Percentiles rank a stretch among this genome's conserved stretches.
Conservation (phyloP, 2,329 filamentous ascomycete species). For the Epichloe aotearoae region DNA sequence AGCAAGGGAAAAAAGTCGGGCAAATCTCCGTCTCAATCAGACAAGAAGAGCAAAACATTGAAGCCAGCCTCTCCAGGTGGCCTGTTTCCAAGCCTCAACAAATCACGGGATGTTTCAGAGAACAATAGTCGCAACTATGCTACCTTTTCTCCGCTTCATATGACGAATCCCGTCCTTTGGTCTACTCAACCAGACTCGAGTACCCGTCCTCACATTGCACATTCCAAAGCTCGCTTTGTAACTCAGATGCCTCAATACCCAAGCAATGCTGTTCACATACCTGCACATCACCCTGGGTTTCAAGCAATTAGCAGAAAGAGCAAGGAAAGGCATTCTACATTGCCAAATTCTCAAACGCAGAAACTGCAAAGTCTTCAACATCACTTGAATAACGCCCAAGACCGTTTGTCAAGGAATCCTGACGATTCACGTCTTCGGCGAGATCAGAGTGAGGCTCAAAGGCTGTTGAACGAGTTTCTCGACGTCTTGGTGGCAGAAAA, state of each 20-base stretch:
- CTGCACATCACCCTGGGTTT: not conserved
- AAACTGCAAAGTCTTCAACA: constrained; percentile 16
- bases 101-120: not conserved
- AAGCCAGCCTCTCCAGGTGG: not conserved
- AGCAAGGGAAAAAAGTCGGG: not conserved
- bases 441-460: constrained; percentile 15
- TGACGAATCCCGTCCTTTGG: not conserved
- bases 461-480: constrained; percentile 16
- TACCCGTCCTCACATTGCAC: not conserved
- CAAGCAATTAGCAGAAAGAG: not conserved
- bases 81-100: not conserved
- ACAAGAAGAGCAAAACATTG: not conserved
- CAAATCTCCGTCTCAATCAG: not conserved
- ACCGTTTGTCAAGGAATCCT: constrained; percentile 13
- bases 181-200: not conserved
- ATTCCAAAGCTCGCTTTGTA: not conserved
- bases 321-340: not conserved
- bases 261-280: not conserved
- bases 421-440: constrained; percentile 11
- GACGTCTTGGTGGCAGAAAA: constrained; percentile 8
- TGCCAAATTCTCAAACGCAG: not conserved
- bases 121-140: not conserved
- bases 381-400: constrained; percentile 14
- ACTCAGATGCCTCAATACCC: not conserved
- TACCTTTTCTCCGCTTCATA: not conserved